Evolutionary conservation across 208 protist species (phyloP).

Genomic region (Wallacemonas sp.): DNA sequence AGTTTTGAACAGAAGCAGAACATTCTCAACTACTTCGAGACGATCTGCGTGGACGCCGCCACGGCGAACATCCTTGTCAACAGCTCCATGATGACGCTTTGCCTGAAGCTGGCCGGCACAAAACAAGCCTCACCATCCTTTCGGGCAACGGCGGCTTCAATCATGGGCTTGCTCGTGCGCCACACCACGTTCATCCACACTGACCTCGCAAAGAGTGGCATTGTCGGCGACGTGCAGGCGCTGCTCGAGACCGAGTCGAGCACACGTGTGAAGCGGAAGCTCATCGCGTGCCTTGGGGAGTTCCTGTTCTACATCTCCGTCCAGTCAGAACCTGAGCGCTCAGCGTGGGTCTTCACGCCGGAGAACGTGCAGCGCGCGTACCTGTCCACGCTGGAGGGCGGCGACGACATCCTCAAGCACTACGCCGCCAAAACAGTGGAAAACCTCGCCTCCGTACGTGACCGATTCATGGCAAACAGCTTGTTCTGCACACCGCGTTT

Average conservation of each 20-base stretch:
- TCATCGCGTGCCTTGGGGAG: conserved; percentile 84
- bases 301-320: conserved; percentile 90
- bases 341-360: conserved; percentile 54
- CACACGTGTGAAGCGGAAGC: conserved; percentile 59
- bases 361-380: conserved; percentile 40
- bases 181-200: conserved; percentile 66
- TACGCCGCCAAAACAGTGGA: conserved; percentile 91
- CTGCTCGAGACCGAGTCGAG: conserved; percentile 60
- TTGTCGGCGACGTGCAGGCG: conserved; percentile 56
- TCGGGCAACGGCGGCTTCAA: conserved; percentile 58
- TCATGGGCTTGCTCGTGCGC: conserved; percentile 88
- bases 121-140: conserved; percentile 44
- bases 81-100: conserved; percentile 89
- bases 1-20: conserved; percentile 60
- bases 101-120: conserved; percentile 64
- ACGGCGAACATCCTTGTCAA: conserved; percentile 90
- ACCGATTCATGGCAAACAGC: conserved; percentile 41
- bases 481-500: conserved; percentile 55
- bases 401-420: conserved; percentile 84
- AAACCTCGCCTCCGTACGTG: conserved; percentile 76
- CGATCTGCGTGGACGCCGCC: conserved; percentile 60
- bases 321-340: conserved; percentile 60
- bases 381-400: conserved; percentile 40
- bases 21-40: conserved; percentile 87
- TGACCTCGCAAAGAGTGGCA: conserved; percentile 59